Evolutionary conservation across 352 stramenopile genomes (phyloP).

Genomic region (Globisporangium echinulatum): DNA sequence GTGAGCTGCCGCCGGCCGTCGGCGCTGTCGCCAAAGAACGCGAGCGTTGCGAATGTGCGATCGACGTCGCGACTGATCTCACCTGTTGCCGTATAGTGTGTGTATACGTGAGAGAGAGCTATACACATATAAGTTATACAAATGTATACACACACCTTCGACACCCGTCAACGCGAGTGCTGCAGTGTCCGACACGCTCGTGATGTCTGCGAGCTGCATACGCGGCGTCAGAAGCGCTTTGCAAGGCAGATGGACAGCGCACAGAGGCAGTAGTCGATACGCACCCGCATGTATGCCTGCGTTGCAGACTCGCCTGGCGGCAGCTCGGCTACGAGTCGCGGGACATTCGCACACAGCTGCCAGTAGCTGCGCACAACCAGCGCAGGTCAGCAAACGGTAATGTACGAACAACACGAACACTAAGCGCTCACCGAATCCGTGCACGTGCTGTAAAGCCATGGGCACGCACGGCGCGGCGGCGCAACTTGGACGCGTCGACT

Average conservation of each 20-base stretch:
- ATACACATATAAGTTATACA: not conserved
- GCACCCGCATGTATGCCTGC: slow-evolving; percentile 25
- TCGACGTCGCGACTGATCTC: slow-evolving; percentile 71
- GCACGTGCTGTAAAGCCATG: slow-evolving; percentile 18
- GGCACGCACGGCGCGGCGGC: slow-evolving; percentile 15
- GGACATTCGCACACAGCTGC: slow-evolving; percentile 24
- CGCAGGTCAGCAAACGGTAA: not conserved
- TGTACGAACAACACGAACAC: not conserved
- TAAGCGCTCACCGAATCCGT: not conserved
- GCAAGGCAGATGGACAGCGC: not conserved
- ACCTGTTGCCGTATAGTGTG: slow-evolving; percentile 16
- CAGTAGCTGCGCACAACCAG: slow-evolving; percentile 24
- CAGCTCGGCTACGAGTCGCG: slow-evolving; percentile 19
- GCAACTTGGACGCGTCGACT: slow-evolving; percentile 24
- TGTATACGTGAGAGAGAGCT: not conserved
- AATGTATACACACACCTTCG: slow-evolving; percentile 32
- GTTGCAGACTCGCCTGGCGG: slow-evolving; percentile 3
- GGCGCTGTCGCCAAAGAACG: slow-evolving; percentile 44
- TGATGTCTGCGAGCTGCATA: slow-evolving; percentile 26
- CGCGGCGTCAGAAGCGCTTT: not conserved
- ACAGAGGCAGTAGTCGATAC: not conserved
- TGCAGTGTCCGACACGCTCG: slow-evolving; percentile 25
- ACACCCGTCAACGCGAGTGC: slow-evolving; percentile 42
- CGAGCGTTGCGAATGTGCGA: slow-evolving; percentile 55
- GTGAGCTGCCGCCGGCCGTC: slow-evolving; percentile 47